A percentile compares a stretch with the other conserved stretches of the same genome.
phyloP scores from a whole-genome alignment of 805 yeast species.

The Monosporozyma aquatica region DNA sequence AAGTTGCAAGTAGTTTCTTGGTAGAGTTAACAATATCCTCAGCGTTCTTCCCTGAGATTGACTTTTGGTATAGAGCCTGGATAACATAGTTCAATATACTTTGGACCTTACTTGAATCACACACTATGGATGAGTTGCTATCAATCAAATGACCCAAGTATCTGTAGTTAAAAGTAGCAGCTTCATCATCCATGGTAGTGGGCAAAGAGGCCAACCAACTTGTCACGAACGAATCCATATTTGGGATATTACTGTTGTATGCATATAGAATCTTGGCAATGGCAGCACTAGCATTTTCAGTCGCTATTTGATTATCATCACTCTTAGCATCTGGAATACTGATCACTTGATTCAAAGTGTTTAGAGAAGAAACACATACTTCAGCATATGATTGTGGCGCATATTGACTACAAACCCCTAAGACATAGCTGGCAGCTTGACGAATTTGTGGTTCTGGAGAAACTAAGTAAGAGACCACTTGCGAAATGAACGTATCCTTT shows the following conservation, averaged over 20 bases:
- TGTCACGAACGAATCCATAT: slow-evolving; percentile 50
- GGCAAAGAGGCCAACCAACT: slow-evolving; percentile 83
- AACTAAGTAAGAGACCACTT: slow-evolving; percentile 57
- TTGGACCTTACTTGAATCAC: slow-evolving; percentile 40
- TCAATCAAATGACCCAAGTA: slow-evolving; percentile 68
- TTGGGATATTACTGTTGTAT: slow-evolving; percentile 50
- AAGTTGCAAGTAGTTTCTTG: slow-evolving; percentile 50
- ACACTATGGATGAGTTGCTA: slow-evolving; percentile 51
- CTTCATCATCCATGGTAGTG: slow-evolving; percentile 72
- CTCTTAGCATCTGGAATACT: slow-evolving; percentile 71
- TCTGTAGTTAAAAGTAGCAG: slow-evolving; percentile 75
- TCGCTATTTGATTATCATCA: slow-evolving; percentile 78
- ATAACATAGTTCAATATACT: slow-evolving; percentile 59
- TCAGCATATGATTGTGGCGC: slow-evolving; percentile 61
- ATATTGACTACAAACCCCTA: slow-evolving; percentile 78
- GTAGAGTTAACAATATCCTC: slow-evolving; percentile 52
- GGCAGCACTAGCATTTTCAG: slow-evolving; percentile 76
- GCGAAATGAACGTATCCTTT: slow-evolving; percentile 54
- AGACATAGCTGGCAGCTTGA: slow-evolving; percentile 76
- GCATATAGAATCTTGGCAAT: slow-evolving; percentile 74
- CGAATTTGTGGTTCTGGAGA: slow-evolving; percentile 64
- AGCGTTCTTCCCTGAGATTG: slow-evolving; percentile 66
- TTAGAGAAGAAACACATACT: slow-evolving; percentile 60
- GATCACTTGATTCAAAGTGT: slow-evolving; percentile 63
- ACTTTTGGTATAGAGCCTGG: slow-evolving; percentile 60